phyloP scores from a whole-genome alignment of 495 filamentous ascomycete species.

The Friedmanniomyces endolithicus region DNA sequence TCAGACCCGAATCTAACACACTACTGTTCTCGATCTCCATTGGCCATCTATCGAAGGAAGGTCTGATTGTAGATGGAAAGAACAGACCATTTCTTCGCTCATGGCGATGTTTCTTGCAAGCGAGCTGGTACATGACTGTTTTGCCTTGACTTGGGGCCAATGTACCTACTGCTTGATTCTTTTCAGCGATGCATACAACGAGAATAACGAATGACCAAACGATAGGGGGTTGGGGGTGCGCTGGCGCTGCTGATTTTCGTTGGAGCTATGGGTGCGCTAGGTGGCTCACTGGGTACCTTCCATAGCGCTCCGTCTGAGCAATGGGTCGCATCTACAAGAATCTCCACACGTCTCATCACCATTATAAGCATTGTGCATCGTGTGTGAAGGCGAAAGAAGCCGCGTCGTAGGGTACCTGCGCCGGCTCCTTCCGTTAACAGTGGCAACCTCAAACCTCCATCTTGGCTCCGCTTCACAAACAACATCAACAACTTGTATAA shows the following conservation, averaged over 20 bases:
- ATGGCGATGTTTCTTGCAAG: background rate
- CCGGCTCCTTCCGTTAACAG: background rate
- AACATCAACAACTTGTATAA: background rate
- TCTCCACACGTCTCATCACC: no score
- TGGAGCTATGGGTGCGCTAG: background rate
- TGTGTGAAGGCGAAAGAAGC: no score
- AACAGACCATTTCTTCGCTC: background rate
- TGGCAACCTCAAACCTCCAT: background rate
- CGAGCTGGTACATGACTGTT: background rate
- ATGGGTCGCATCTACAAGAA: background rate
- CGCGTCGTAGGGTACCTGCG: background rate
- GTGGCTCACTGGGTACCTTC: background rate
- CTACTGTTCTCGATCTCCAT: background rate
- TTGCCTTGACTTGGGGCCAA: background rate
- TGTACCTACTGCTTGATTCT: background rate
- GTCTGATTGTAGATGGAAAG: background rate
- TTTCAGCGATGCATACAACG: background rate
- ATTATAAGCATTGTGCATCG: no score
- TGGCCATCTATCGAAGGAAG: background rate
- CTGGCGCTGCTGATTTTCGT: background rate
- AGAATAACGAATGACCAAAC: background rate
- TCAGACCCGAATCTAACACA: background rate
- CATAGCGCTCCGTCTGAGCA: background rate
- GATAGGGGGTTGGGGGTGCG: background rate
- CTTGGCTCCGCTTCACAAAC: background rate